These are phyloP conservation scores for Trichoderma atroviride DNA, from an alignment of 2,329 filamentous ascomycete genomes.

Conservation along the genomic window DNA sequence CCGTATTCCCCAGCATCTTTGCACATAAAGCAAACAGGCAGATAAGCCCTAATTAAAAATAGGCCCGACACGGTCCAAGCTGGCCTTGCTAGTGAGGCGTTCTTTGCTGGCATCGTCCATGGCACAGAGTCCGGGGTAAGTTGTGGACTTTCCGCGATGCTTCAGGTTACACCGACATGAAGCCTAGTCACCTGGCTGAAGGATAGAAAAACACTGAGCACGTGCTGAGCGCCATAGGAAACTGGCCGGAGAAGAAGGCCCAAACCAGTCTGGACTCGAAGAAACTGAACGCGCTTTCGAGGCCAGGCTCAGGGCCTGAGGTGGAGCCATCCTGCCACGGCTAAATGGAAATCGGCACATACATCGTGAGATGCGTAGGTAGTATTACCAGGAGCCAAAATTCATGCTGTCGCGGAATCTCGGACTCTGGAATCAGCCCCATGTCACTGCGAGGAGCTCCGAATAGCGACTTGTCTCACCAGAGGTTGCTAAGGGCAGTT, in stretches of 20 bases:
- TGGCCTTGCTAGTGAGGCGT: slow-evolving; percentile 7
- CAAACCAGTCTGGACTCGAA: slow-evolving; percentile 1
- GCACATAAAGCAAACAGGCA: background rate
- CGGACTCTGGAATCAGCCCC: slow-evolving; percentile 13
- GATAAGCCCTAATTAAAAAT: slow-evolving; percentile 8
- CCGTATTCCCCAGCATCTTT: background rate
- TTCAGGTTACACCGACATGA: slow-evolving; percentile 13
- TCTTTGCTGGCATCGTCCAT: background rate
- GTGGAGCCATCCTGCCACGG: background rate
- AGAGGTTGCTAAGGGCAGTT: background rate
- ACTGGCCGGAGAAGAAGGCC: background rate
- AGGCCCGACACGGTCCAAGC: slow-evolving; percentile 12
- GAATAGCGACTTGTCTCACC: background rate
- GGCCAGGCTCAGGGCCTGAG: background rate
- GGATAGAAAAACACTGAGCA: background rate
- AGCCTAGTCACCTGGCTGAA: slow-evolving; percentile 4
- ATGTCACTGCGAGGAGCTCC: slow-evolving; percentile 2
- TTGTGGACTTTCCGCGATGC: background rate
- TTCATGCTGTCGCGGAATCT: slow-evolving; percentile 12
- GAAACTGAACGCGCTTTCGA: background rate
- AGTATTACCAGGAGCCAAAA: background rate
- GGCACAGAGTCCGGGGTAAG: background rate
- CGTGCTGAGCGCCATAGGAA: background rate
- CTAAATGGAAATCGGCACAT: background rate
- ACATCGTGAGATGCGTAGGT: background rate